Evolutionary conservation across 202 grass and related monocot species (phyloP).

Genomic region (Tripidium arundinaceum): DNA sequence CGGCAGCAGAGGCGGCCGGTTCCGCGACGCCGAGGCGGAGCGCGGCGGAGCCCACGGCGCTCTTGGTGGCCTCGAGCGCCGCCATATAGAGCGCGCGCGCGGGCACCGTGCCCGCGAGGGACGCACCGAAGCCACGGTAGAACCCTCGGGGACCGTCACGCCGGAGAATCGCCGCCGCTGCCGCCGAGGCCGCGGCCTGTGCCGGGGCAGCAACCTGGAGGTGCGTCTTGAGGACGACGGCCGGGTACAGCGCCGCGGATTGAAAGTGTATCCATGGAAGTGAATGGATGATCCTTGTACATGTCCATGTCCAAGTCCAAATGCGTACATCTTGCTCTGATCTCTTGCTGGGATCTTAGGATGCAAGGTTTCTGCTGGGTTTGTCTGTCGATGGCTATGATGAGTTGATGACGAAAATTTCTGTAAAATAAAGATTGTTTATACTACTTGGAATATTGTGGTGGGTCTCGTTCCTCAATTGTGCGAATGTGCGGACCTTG

Average conservation of each 20-base stretch:
- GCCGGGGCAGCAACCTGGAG: conserved; percentile 70
- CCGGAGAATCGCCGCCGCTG: conserved; percentile 54
- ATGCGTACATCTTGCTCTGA: not conserved
- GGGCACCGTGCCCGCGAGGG: conserved; percentile 79
- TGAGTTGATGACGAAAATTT: conserved; percentile 15
- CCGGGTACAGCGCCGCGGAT: conserved; percentile 79
- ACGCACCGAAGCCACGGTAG: conserved; percentile 89
- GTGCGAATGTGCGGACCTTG: not conserved
- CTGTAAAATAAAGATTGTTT: not conserved
- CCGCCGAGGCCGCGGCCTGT: conserved; percentile 37
- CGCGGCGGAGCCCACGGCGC: conserved; percentile 63
- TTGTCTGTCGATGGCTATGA: not conserved
- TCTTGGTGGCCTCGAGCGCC: conserved; percentile 88
- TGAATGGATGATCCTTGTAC: not conserved
- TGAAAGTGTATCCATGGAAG: not conserved
- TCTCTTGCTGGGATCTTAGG: not conserved
- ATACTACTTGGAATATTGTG: not conserved
- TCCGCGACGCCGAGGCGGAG: conserved; percentile 47
- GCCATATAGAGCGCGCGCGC: conserved; percentile 95
- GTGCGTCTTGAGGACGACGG: conserved; percentile 90
- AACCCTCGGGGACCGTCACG: conserved; percentile 68
- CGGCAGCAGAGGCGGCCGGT: conserved; percentile 40
- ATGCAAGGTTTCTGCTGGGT: conserved; percentile 6
- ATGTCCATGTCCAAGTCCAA: not conserved
- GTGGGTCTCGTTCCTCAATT: not conserved